phyloP scores from a whole-genome alignment of 2,329 filamentous ascomycete genomes.

The Ilyonectria destructans region DNA sequence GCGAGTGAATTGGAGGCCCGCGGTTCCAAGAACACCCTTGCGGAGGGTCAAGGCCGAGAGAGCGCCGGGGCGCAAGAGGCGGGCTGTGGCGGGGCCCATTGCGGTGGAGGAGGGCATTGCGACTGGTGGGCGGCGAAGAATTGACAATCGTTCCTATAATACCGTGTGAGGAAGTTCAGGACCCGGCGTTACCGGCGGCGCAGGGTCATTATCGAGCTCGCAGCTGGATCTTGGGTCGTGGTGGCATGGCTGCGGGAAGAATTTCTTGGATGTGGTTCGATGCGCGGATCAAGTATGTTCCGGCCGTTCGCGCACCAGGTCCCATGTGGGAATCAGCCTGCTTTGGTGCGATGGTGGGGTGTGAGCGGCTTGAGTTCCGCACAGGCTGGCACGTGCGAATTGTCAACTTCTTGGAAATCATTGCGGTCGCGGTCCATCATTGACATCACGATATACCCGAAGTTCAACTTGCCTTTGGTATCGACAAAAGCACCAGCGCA shows the following conservation, averaged over 20 bases:
- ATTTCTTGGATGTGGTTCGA: slow-evolving; percentile 47
- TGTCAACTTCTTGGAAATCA: slow-evolving; percentile 3
- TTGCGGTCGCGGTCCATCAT: slow-evolving; percentile 25
- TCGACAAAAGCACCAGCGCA: slow-evolving; percentile 8
- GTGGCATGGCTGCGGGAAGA: slow-evolving; percentile 37
- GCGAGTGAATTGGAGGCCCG: slow-evolving; percentile 45
- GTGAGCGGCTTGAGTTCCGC: slow-evolving; percentile 6
- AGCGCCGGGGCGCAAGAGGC: slow-evolving; percentile 42
- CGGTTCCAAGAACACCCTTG: slow-evolving; percentile 39
- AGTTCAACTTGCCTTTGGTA: slow-evolving; percentile 2
- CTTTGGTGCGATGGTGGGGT: slow-evolving; percentile 2
- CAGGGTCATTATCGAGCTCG: slow-evolving; percentile 47
- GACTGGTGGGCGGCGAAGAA: background rate
- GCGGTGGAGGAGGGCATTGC: slow-evolving; percentile 40
- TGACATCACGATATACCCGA: slow-evolving; percentile 15
- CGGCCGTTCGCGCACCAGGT: slow-evolving; percentile 20
- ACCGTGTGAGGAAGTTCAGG: slow-evolving; percentile 22
- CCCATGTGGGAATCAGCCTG: slow-evolving; percentile 5
- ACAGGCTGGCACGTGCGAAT: slow-evolving; percentile 38
- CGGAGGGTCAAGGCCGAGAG: slow-evolving; percentile 33
- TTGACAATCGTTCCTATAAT: background rate
- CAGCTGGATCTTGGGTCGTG: slow-evolving; percentile 25
- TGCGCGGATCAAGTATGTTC: slow-evolving; percentile 43
- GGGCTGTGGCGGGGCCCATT: slow-evolving; percentile 37
- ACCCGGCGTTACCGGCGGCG: slow-evolving; percentile 46